Evolutionary conservation across 306 rosid species (phyloP).

Genomic region (Macrotyloma uniflorum): DNA sequence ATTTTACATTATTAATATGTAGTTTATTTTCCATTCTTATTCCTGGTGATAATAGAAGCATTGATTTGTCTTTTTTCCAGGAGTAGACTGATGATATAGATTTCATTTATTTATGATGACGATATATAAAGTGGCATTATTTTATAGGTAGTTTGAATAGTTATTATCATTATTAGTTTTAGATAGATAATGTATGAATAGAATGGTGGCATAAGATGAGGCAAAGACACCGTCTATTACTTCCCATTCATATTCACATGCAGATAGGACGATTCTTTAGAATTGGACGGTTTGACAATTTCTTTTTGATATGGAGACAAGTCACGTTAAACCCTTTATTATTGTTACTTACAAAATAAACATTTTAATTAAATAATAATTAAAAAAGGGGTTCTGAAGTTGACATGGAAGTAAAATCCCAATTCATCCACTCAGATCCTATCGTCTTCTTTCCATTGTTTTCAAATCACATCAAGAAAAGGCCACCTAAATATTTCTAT

Average conservation of each 20-base stretch:
- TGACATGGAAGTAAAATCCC: constrained; percentile 48
- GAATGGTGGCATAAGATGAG: constrained; percentile 12
- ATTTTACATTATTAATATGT: too few relatives aligned
- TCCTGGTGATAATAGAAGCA: too few relatives aligned
- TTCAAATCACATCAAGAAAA: neutral
- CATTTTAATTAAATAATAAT: constrained; percentile 21
- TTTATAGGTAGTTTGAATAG: neutral
- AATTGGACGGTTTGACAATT: constrained; percentile 51
- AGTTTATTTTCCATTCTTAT: too few relatives aligned
- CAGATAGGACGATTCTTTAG: constrained; percentile 19
- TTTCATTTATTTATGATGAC: neutral
- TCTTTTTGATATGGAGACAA: constrained; percentile 40
- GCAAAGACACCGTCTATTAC: constrained; percentile 5
- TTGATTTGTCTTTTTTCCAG: too few relatives aligned
- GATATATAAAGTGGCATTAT: neutral
- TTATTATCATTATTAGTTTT: neutral
- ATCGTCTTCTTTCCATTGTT: constrained; percentile 31
- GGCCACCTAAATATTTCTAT: neutral
- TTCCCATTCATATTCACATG: constrained; percentile 10
- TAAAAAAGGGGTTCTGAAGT: constrained; percentile 27
- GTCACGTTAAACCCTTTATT: constrained; percentile 51
- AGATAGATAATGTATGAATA: neutral
- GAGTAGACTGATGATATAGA: too few relatives aligned
- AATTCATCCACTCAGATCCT: constrained; percentile 46
- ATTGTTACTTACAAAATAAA: constrained; percentile 19